Percentiles rank a stretch among this genome's conserved stretches.
Conservation (phyloP, 78 protist genomes). For the Dictyostelium intermedium region DNA sequence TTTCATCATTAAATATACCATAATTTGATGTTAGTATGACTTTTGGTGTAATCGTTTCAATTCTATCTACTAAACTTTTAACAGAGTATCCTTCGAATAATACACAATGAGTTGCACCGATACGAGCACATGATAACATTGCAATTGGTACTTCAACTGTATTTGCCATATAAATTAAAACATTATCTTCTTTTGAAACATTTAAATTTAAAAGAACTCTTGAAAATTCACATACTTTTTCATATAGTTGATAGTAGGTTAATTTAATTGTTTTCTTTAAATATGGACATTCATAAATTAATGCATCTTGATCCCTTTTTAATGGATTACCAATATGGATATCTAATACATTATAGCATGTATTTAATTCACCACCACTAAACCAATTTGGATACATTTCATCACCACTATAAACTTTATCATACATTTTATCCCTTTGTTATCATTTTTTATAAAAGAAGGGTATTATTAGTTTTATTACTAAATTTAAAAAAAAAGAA, state of each 20-base stretch:
- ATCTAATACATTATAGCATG: slow-evolving; percentile 85
- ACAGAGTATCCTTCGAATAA: not conserved
- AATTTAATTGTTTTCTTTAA: slow-evolving; percentile 42
- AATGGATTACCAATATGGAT: not conserved
- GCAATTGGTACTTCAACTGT: slow-evolving; percentile 57
- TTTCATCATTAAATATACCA: not conserved
- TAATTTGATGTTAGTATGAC: not conserved
- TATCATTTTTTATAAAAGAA: not conserved
- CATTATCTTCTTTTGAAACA: slow-evolving; percentile 87
- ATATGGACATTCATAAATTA: slow-evolving; percentile 22
- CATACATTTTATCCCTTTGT: not conserved
- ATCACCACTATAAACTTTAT: not conserved
- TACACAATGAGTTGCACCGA: slow-evolving; percentile 90
- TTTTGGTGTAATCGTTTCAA: not conserved
- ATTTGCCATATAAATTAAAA: slow-evolving; percentile 93
- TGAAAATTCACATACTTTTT: slow-evolving; percentile 80
- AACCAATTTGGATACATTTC: slow-evolving; percentile 77
- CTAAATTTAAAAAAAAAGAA: not conserved
- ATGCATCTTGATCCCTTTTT: not conserved
- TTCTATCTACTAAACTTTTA: too few relatives aligned
- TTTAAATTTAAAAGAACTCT: slow-evolving; percentile 81
- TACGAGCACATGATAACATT: slow-evolving; percentile 96
- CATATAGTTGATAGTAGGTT: not conserved
- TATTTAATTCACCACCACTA: slow-evolving; percentile 82
- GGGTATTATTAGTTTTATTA: too few relatives aligned